Conservation (phyloP, 179 eudicot species). For the Carnegiea gigantea region DNA sequence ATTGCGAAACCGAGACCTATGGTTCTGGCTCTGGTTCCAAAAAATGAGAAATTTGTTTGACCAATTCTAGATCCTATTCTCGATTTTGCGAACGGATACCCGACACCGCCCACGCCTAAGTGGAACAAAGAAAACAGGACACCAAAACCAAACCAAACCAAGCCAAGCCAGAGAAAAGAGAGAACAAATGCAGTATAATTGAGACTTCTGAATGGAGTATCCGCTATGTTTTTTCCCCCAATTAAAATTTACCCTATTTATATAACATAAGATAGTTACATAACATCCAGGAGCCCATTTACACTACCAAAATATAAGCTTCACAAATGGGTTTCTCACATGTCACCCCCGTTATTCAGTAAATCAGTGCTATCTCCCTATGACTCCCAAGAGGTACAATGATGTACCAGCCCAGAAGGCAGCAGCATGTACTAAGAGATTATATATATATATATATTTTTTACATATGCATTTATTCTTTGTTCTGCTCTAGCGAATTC, state of each 20-base stretch:
- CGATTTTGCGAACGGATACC: no score
- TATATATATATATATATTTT: conserved; percentile 26
- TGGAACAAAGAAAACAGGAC: no score
- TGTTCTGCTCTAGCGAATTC: conserved; percentile 12
- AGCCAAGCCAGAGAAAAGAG: no score
- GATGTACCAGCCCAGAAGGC: conserved; percentile 19
- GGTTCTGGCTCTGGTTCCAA: no score
- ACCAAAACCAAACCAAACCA: no score
- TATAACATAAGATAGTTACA: conserved; percentile 23
- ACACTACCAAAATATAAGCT: conserved; percentile 34
- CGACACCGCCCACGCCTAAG: no score
- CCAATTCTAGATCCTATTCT: no score
- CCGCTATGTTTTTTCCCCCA: conserved; percentile 5
- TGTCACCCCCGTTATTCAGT: conserved; percentile 18
- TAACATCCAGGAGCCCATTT: conserved; percentile 28
- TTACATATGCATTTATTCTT: conserved; percentile 27
- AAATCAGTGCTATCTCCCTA: conserved; percentile 25
- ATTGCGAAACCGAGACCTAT: no score
- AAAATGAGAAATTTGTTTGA: no score
- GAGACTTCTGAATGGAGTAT: conserved; percentile 18
- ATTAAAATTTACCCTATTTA: conserved; percentile 11
- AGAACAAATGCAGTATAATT: conserved; percentile 11
- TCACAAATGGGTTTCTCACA: conserved; percentile 22
- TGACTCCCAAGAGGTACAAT: conserved; percentile 13
- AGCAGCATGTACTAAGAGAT: conserved; percentile 20